Evolutionary conservation across 768 basidiomycete species (phyloP), one percentile per base, ranked within the genome.

Genomic region (Tulasnella sp.): DNA sequence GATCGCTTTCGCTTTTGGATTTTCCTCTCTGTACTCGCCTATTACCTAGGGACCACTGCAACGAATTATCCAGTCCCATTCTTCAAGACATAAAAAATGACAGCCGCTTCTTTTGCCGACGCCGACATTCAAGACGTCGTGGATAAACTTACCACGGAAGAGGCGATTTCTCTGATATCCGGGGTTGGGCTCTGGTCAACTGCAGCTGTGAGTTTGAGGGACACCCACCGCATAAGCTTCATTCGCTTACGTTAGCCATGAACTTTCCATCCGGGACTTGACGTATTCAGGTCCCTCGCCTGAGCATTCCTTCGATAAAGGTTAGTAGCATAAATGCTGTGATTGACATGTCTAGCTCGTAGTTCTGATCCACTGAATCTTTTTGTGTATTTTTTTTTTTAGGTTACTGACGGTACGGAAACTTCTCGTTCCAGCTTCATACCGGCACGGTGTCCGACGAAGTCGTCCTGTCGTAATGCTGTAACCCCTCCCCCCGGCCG

Each of bases 161-260:
- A 95, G 83, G 91, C 93, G 0, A 93, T 94, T 83, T 86, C 88
- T 69, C 87, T 95, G 42, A 92, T 89, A 12, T 92, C 92, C 1
- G 94, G 94, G 24, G 92, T 92, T 28, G 93, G 93, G 16, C 41
- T 22, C 77, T 78, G 77, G 77, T 78, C 54, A 5, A 78, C 77
- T 37, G 77, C 77, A 34, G 50, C 54, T 48, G 82, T 89, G 24
- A 88, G 76, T 77, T 44, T 46, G 44, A 46, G 44, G 11, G 9
- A 46, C 44, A 46, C 16, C 44, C 2, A 16, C 44, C 44, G 11
- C 44, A 46, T 12, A 72, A 2, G 64, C 16, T 46, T 9, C 7
- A 24, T 9, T 72, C 64, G 5, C 64, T 72, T 6, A 28, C 37
- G 16, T 20, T 20, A 20, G 11, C 18, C 37, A 7, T 16, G 8